Conservation (phyloP, 441 rosid genomes). For the Metrosideros polymorpha region DNA sequence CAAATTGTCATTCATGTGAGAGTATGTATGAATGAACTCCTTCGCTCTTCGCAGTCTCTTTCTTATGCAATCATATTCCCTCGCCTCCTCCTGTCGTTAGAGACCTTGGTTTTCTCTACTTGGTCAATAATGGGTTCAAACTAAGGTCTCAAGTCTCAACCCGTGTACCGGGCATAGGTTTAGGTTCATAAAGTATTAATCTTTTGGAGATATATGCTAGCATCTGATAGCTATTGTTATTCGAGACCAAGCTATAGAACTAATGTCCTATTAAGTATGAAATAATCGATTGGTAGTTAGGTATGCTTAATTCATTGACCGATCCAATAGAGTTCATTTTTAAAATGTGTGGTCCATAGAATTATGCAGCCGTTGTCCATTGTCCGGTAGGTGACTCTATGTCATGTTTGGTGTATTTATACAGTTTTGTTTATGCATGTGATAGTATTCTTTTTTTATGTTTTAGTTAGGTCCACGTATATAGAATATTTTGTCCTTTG, state of each 20-base stretch:
- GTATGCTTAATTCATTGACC: not conserved
- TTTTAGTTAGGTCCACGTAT: not conserved
- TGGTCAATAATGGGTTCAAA: not conserved
- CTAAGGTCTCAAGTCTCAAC: not conserved
- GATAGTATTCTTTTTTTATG: not conserved
- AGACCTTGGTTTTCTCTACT: not conserved
- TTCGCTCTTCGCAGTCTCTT: not conserved
- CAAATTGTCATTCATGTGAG: not conserved
- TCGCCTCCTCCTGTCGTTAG: not conserved
- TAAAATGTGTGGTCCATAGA: not conserved
- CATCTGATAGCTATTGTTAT: not conserved
- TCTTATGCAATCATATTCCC: not conserved
- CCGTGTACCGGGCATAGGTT: not conserved
- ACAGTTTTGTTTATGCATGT: not conserved
- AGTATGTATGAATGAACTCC: not conserved
- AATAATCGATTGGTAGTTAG: not conserved
- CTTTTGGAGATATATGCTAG: not conserved
- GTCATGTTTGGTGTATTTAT: not conserved
- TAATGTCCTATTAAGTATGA: not conserved
- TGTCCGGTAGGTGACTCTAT: not conserved
- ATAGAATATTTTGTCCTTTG: not conserved
- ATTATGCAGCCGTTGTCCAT: not conserved
- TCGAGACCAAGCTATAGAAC: not conserved
- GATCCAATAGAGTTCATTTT: not conserved
- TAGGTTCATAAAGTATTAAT: not conserved